Evolutionary conservation across 176 grass and related monocot species (phyloP), one percentile per base, ranked within the genome.

Genomic region (Cocos nucifera): DNA sequence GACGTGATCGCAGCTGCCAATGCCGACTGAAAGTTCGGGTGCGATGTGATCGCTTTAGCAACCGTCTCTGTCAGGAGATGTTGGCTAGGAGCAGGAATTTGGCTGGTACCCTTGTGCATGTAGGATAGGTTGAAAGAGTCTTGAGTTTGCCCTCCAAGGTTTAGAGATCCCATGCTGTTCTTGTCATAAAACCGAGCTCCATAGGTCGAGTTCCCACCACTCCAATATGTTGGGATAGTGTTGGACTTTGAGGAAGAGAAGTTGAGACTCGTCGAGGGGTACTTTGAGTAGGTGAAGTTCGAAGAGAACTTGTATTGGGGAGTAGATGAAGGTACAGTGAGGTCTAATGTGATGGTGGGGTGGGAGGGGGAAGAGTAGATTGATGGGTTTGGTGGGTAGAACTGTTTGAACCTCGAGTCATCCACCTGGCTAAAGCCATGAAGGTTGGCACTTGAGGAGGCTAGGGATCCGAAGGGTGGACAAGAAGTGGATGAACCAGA

Each of bases 1-100:
- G 86, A 87, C 20, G 78, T 80, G 69, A 90, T 85, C 15, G 80
- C 87, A 6, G 83, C 80, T 12, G 72, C 75, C 58, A 96, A 73
- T 44, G 69, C 86, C 49, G 78, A 85, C 55, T 87, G 92, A 69
- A 97, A 97, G 54, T 59, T 49, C 10, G 92, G 84, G 51, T 91
- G 84, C 53, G 84, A 62, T 19, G 87, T 73, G 76, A 91, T 88
- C 17, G 79, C 83, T 62, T 85, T 91, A 0, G 93, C 84, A 27
- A 97, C 80, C 17, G 81, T 75, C 66, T 97, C 84, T 4, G 73
- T 91, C 57, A 80, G 60, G 29, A 69, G 64, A 57, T 70, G 26
- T 1, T 63, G 61, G 10, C 62, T 5, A 1, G 23, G 23, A 23
- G 67, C 17, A 1, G 72, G 2, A 22, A 7, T 83, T 12, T 24